Percentiles rank a stretch among this genome's conserved stretches.
These are phyloP conservation scores for Pseudognaphalium luteoalbum DNA, from an alignment of 129 eudicot genomes.

Conservation along the genomic window DNA sequence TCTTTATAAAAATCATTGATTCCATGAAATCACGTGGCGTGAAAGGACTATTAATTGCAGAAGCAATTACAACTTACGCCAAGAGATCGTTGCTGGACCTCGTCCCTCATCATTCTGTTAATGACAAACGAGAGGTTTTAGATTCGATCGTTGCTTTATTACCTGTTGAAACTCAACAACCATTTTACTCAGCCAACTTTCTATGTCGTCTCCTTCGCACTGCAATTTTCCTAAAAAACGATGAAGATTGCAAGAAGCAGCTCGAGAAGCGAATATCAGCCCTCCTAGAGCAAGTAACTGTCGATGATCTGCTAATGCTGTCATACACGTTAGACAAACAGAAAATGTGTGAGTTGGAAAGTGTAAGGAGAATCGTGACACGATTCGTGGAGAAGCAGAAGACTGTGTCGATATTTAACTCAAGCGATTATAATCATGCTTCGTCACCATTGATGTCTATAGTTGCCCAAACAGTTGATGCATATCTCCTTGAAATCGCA, in stretches of 20 bases:
- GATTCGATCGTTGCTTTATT: constrained; percentile 58
- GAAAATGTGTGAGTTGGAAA: constrained; percentile 70
- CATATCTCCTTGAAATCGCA: constrained; percentile 74
- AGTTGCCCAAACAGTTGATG: constrained; percentile 78
- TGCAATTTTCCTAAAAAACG: constrained; percentile 56
- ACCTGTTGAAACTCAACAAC: constrained; percentile 51
- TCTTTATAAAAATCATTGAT: constrained; percentile 49
- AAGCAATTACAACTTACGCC: constrained; percentile 68
- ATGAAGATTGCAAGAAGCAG: constrained; percentile 51
- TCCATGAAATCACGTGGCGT: constrained; percentile 65
- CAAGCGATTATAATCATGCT: constrained; percentile 56
- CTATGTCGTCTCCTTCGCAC: constrained; percentile 66
- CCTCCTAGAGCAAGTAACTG: constrained; percentile 64
- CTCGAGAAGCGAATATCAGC: constrained; percentile 62
- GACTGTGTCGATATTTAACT: constrained; percentile 64
- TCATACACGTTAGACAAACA: constrained; percentile 70
- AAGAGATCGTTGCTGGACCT: constrained; percentile 59
- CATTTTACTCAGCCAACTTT: constrained; percentile 63
- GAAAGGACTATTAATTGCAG: constrained; percentile 53
- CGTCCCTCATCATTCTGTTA: constrained; percentile 42
- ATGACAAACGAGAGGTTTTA: constrained; percentile 53
- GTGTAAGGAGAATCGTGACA: constrained; percentile 67
- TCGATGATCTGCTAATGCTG: constrained; percentile 58
- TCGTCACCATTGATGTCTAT: constrained; percentile 55
- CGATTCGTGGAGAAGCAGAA: constrained; percentile 74